phyloP scores from a whole-genome alignment of 176 grass and related monocot genomes.

The Typha latifolia region DNA sequence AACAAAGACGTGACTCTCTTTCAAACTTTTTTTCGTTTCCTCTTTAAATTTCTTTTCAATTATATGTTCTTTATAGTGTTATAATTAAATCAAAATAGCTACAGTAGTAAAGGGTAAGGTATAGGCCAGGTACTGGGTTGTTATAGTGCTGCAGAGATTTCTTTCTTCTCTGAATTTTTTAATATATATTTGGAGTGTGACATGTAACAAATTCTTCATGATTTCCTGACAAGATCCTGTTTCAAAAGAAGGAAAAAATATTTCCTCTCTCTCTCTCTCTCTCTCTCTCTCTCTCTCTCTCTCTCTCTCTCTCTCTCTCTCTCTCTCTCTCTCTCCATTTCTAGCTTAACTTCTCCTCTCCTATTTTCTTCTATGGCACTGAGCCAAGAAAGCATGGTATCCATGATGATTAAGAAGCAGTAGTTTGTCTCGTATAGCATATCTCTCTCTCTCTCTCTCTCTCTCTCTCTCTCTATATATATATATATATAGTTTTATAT shows the following conservation, averaged over 20 bases:
- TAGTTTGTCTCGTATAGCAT: too few species aligned
- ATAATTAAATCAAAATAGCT: neutral
- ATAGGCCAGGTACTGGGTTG: neutral
- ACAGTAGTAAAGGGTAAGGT: neutral
- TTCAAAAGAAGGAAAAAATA: conserved; percentile 2
- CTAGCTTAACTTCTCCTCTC: neutral
- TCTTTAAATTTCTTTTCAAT: neutral
- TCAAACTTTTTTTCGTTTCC: neutral
- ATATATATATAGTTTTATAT: too few species aligned
- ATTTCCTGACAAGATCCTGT: conserved; percentile 21
- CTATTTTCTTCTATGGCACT: neutral
- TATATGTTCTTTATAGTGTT: neutral
- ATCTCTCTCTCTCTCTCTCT: too few species aligned
- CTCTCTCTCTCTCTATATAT: too few species aligned
- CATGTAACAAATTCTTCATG: conserved; percentile 15
- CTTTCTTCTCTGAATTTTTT: neutral
- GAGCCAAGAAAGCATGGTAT: neutral
- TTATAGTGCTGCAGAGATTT: neutral
- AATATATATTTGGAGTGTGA: conserved; percentile 7
- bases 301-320: neutral
- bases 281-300: neutral
- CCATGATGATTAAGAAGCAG: too few species aligned
- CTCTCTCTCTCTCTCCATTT: neutral
- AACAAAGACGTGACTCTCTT: conserved; percentile 27
- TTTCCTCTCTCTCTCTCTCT: neutral